Evolutionary conservation across 495 filamentous ascomycete species (phyloP).

Genomic region (Penicillium lividum): DNA sequence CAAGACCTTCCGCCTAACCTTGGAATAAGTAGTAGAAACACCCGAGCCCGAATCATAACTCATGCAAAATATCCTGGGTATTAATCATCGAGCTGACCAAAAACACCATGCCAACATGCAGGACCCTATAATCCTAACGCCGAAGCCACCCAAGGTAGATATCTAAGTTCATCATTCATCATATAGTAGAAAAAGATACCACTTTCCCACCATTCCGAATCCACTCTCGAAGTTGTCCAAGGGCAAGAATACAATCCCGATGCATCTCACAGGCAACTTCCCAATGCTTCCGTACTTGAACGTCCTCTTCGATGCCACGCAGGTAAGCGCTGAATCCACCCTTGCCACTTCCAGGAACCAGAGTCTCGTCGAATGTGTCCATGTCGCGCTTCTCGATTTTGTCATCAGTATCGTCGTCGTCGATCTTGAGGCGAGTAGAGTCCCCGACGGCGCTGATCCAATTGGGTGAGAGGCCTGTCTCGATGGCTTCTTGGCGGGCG

Average conservation of each 20-base stretch:
- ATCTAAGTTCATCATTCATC: not conserved
- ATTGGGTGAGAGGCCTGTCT: conserved; percentile 46
- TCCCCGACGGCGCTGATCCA: conserved; percentile 63
- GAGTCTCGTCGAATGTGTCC: conserved; percentile 16
- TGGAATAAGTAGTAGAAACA: too few relatives aligned
- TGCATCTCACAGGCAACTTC: conserved; percentile 63
- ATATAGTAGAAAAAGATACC: conserved; percentile 7
- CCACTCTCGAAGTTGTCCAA: conserved; percentile 57
- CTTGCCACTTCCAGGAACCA: conserved; percentile 32
- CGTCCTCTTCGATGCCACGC: conserved; percentile 63
- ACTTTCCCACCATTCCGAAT: conserved; percentile 43
- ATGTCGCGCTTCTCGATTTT: conserved; percentile 17
- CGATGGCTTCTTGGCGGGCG: conserved; percentile 56
- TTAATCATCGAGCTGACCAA: not conserved
- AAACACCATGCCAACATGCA: not conserved
- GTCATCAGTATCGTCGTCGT: conserved; percentile 20
- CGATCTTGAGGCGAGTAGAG: conserved; percentile 31
- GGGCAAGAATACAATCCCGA: conserved; percentile 57
- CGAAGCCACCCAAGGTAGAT: conserved; percentile 1
- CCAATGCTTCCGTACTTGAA: conserved; percentile 64
- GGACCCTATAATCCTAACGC: not conserved
- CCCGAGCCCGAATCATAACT: not conserved
- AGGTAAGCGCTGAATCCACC: conserved; percentile 60
- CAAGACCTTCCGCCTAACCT: too few relatives aligned
- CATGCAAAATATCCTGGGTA: not conserved